These are phyloP conservation scores for Pachysandra terminalis DNA, from an alignment of 164 flowering plant genomes.

Conservation along the genomic window DNA sequence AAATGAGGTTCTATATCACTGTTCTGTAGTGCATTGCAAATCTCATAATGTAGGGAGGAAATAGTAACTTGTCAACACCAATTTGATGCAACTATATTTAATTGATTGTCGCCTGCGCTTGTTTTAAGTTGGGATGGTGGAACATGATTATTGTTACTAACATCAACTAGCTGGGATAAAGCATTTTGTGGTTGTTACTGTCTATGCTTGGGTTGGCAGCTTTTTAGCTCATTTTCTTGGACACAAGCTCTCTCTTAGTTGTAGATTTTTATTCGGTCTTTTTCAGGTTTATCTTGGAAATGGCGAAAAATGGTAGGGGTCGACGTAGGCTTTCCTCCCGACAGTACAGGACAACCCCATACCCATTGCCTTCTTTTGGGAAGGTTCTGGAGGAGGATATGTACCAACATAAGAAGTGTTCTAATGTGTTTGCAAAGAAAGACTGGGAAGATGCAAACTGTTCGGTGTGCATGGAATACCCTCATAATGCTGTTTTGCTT, in stretches of 20 bases:
- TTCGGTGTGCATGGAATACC: conserved; percentile 9
- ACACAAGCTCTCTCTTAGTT: not conserved
- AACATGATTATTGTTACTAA: too few relatives aligned
- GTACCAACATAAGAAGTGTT: conserved; percentile 19
- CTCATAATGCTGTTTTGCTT: conserved; percentile 11
- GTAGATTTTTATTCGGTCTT: not conserved
- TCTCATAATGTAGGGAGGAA: too few relatives aligned
- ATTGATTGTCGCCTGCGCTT: too few relatives aligned
- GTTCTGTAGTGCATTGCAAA: too few relatives aligned
- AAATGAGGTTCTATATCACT: too few relatives aligned
- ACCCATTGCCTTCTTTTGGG: conserved; percentile 34
- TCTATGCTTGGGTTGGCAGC: too few relatives aligned
- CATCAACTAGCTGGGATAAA: too few relatives aligned
- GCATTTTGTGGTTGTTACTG: too few relatives aligned
- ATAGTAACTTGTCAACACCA: too few relatives aligned
- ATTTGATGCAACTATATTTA: too few relatives aligned
- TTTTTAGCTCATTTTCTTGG: not conserved
- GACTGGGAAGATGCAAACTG: conserved; percentile 13
- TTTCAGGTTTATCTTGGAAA: conserved; percentile 37
- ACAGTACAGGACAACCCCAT: conserved; percentile 49
- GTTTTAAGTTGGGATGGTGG: too few relatives aligned
- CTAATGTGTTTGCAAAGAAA: not conserved
- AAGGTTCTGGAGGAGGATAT: conserved; percentile 18
- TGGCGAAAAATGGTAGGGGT: conserved; percentile 68
- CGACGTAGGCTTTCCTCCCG: conserved; percentile 59